These are phyloP conservation scores for Bretschneidera sinensis DNA, from an alignment of 345 rosid genomes.

Conservation along the genomic window DNA sequence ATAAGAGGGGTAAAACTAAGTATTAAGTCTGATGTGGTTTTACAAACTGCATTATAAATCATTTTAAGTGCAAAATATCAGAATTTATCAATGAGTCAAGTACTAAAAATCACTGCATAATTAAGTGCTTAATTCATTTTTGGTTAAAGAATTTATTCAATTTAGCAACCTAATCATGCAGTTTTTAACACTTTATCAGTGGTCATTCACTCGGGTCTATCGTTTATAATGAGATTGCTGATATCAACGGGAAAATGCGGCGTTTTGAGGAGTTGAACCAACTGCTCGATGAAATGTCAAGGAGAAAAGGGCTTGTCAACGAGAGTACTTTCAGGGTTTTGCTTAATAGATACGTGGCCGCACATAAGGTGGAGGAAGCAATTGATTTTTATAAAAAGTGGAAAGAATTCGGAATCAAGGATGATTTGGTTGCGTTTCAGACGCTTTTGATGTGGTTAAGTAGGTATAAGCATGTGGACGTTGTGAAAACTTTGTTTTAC, in stretches of 20 bases:
- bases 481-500: constrained; percentile 41
- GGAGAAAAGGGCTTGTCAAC: constrained; percentile 35
- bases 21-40: too few relatives aligned
- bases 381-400: constrained; percentile 35
- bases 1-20: too few relatives aligned
- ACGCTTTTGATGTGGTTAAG: constrained; percentile 51
- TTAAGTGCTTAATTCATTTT: too few relatives aligned
- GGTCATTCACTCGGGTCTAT: constrained; percentile 24
- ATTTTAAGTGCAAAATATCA: too few relatives aligned
- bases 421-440: constrained; percentile 41
- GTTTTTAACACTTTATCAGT: too few relatives aligned
- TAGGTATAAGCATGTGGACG: constrained; percentile 54
- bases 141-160: too few relatives aligned
- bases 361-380: constrained; percentile 50
- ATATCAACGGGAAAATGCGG: constrained; percentile 40
- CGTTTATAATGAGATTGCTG: constrained; percentile 41
- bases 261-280: constrained; percentile 35
- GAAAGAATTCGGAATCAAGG: constrained; percentile 34
- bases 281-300: constrained; percentile 45
- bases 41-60: too few relatives aligned
- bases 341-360: constrained; percentile 46
- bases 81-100: too few relatives aligned
- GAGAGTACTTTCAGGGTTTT: constrained; percentile 32
- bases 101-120: too few relatives aligned
- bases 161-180: too few relatives aligned